These are phyloP conservation scores for Parietichytrium sp. DNA, from an alignment of 108 stramenopile species.

Conservation along the genomic window DNA sequence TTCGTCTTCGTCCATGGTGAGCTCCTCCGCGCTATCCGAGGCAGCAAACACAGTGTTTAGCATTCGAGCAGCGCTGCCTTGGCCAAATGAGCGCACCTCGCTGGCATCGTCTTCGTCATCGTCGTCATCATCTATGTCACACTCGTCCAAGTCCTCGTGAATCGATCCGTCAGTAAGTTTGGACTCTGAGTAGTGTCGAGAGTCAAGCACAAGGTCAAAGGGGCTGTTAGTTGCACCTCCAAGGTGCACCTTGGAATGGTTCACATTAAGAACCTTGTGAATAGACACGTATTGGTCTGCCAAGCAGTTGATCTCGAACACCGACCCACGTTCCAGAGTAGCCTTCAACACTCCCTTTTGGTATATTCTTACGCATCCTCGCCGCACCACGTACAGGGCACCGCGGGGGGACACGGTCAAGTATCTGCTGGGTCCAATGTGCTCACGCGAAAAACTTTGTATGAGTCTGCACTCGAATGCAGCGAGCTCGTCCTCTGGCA, in stretches of 20 bases:
- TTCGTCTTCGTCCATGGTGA: too few relatives aligned
- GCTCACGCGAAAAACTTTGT: not conserved
- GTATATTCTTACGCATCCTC: slow-evolving; percentile 1
- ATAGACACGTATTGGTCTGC: slow-evolving; percentile 18
- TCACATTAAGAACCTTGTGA: too few relatives aligned
- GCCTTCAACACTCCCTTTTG: not conserved
- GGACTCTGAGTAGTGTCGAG: not conserved
- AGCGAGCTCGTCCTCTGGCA: not conserved
- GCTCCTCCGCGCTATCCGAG: slow-evolving; percentile 1
- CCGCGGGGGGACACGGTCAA: slow-evolving; percentile 11
- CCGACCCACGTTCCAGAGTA: slow-evolving; percentile 3
- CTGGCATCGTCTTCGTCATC: not conserved
- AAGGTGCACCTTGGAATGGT: too few relatives aligned
- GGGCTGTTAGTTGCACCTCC: not conserved
- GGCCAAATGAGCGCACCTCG: not conserved
- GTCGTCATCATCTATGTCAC: slow-evolving; percentile 16
- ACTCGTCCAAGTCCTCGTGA: not conserved
- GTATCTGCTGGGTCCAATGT: not conserved
- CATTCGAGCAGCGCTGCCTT: not conserved
- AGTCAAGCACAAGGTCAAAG: not conserved
- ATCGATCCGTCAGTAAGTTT: not conserved
- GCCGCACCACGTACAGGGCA: not conserved
- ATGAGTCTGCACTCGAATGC: not conserved
- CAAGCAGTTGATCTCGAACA: not conserved
- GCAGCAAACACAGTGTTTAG: not conserved